phyloP scores from a whole-genome alignment of 2,329 filamentous ascomycete genomes.

The Fulvia fulva region DNA sequence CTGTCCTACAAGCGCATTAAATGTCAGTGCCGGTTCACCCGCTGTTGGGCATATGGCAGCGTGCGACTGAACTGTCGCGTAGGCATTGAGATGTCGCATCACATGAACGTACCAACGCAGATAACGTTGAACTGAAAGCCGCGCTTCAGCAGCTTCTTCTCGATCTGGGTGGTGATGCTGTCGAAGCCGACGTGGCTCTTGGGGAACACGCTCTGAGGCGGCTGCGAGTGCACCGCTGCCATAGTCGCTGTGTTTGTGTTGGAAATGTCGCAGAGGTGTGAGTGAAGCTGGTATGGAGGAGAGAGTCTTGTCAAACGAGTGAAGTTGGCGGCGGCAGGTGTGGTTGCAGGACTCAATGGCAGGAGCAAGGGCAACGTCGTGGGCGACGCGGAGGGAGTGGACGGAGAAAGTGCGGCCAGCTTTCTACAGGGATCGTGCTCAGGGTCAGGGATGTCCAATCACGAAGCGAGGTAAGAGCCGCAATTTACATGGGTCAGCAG shows the following conservation, averaged over 20 bases:
- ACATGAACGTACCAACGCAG: slow-evolving; percentile 77
- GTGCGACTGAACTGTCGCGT: slow-evolving; percentile 6
- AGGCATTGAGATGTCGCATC: neutral
- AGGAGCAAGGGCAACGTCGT: slow-evolving; percentile 1
- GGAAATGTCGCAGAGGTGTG: neutral
- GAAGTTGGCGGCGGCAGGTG: neutral
- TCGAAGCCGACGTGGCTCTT: slow-evolving; percentile 99
- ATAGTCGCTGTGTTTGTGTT: slow-evolving; percentile 10
- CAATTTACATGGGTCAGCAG: slow-evolving; percentile 7
- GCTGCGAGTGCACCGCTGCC: slow-evolving; percentile 49
- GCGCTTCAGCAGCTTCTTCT: slow-evolving; percentile 98
- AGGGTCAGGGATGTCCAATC: slow-evolving; percentile 22
- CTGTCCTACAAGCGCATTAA: slow-evolving; percentile 63
- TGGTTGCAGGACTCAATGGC: slow-evolving; percentile 3
- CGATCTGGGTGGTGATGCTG: slow-evolving; percentile 98
- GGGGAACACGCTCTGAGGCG: slow-evolving; percentile 64
- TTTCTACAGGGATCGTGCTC: slow-evolving; percentile 5
- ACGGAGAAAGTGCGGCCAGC: slow-evolving; percentile 17
- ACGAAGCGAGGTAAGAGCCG: slow-evolving; percentile 9
- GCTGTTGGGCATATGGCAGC: neutral
- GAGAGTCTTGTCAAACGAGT: slow-evolving; percentile 5
- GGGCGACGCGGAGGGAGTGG: slow-evolving; percentile 2
- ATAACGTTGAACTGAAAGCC: slow-evolving; percentile 99
- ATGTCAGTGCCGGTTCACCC: neutral
- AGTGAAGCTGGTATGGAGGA: slow-evolving; percentile 1